Evolutionary conservation across 2,329 filamentous ascomycete genomes (phyloP).

Genomic region (Sphaerulina vaccinii): DNA sequence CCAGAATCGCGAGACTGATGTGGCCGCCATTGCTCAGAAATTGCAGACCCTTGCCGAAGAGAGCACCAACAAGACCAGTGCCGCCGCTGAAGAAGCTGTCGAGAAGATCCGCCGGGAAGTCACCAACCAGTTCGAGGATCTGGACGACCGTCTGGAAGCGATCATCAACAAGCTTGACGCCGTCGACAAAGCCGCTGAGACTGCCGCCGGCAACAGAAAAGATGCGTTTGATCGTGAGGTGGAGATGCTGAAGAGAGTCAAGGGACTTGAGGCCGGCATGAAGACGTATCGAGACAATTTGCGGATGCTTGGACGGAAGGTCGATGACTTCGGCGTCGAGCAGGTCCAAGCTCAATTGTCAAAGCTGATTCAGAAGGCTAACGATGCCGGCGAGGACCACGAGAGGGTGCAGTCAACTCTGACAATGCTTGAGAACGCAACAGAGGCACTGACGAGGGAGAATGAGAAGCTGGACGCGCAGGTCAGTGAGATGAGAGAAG

Average conservation of each 20-base stretch:
- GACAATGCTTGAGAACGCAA: slow-evolving; percentile 21
- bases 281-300: slow-evolving; percentile 22
- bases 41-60: slow-evolving; percentile 17
- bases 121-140: slow-evolving; percentile 12
- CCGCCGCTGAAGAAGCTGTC: slow-evolving; percentile 2
- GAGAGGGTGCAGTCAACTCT: slow-evolving; percentile 21
- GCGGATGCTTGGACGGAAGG: slow-evolving; percentile 15
- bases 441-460: slow-evolving; percentile 21
- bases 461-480: slow-evolving; percentile 21
- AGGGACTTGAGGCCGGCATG: slow-evolving; percentile 24
- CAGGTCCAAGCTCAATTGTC: slow-evolving; percentile 21
- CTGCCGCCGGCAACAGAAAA: slow-evolving; percentile 18
- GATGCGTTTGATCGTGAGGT: slow-evolving; percentile 25
- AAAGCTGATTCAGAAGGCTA: slow-evolving; percentile 17
- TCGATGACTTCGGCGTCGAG: slow-evolving; percentile 21
- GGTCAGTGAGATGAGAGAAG: slow-evolving; percentile 13
- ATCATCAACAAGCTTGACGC: slow-evolving; percentile 20
- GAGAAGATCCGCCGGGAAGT: slow-evolving; percentile 18
- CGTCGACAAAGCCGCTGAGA: slow-evolving; percentile 17
- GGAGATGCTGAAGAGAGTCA: slow-evolving; percentile 26
- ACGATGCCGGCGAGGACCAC: slow-evolving; percentile 15
- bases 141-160: slow-evolving; percentile 20
- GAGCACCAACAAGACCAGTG: slow-evolving; percentile 3
- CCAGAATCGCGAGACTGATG: slow-evolving; percentile 12
- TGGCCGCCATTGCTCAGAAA: slow-evolving; percentile 20